Base-by-base conservation (phyloP, 768 basidiomycete genomes). In the Xerocomellus intermedius region DNA sequence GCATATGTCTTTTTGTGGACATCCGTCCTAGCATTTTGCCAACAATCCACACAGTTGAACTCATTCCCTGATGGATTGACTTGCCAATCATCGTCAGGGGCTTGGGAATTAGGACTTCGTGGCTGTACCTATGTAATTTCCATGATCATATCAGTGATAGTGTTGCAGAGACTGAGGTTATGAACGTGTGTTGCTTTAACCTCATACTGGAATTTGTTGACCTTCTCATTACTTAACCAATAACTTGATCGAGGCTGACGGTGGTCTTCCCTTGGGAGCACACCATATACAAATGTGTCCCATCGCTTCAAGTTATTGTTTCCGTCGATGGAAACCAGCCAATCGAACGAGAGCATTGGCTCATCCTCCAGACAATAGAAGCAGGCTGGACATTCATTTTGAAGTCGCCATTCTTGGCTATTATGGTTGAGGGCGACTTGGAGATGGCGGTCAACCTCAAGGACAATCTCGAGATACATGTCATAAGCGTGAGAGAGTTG, bases 371-470 rank as follows among this genome's bases (percentile, higher is more conserved):
- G 28, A 3, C 26, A 17, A 10, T 64, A 58, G 4, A 56, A 60
- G 14, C 62, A 63, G 0, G 57, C 28, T 1, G 51, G 63, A 17
- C 63, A 64, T 0, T 24, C 41, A 36, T 62, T 60, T 2, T 5
- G 6, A 12, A 60, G 2, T 4, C 17, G 3, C 63, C 63, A 64
- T 14, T 62, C 17, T 14, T 14, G 35, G 5, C 2, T 8, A 8
- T 55, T 8, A 2, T 17, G 35, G 13, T 13, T 24, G 3, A 60
- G 41, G 4, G 17, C 17, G 21, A 3, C n/a, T 6, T 35, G 14
- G 16, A 52, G n/a, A 6, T 1, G 17, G 14, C 28, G 38, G 1
- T 61, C 41, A 1, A 64, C 53, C 16, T 17, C 33, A 28, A 51
- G 12, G 4, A 61, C 0, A 10, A 64, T 58, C 4, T 63, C 48